Conservation (phyloP, 2,329 filamentous ascomycete genomes). For the Bretziella fagacearum region DNA sequence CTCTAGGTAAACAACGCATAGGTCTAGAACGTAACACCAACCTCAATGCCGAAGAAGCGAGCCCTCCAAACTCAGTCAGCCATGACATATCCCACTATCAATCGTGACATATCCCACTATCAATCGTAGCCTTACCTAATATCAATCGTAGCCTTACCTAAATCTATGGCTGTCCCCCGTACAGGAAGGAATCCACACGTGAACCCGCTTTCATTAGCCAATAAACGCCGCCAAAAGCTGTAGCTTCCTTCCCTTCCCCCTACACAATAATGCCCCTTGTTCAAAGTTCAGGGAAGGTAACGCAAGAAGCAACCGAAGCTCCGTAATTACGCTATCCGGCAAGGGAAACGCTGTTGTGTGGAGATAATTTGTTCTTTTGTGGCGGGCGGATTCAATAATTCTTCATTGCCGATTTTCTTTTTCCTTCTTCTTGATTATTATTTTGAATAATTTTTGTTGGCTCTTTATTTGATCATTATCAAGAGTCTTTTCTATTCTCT, state of each 20-base stretch:
- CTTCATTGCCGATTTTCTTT: not conserved
- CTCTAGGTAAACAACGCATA: too few species aligned
- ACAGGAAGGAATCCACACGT: too few species aligned
- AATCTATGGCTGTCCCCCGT: too few species aligned
- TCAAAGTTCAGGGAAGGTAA: too few species aligned
- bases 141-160: not conserved
- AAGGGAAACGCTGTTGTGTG: constrained; percentile 4
- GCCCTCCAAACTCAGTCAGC: too few species aligned
- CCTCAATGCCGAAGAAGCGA: too few species aligned
- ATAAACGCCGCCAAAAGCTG: not conserved
- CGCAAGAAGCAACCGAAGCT: not conserved
- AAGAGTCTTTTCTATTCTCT: constrained; percentile 3
- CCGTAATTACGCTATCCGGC: not conserved
- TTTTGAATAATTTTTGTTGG: not conserved
- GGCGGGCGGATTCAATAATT: not conserved
- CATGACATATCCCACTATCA: too few species aligned
- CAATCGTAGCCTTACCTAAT: too few species aligned
- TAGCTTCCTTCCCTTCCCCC: not conserved
- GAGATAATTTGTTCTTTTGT: constrained; percentile 1
- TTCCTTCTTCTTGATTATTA: not conserved
- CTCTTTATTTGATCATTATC: not conserved
- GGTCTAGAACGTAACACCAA: too few species aligned
- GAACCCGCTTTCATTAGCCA: too few species aligned
- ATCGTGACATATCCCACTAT: too few species aligned
- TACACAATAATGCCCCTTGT: too few species aligned